A percentile compares a stretch with the other conserved stretches of the same genome.
Conservation (phyloP, 2,329 filamentous ascomycete species). For the Penicillium griseofulvum region DNA sequence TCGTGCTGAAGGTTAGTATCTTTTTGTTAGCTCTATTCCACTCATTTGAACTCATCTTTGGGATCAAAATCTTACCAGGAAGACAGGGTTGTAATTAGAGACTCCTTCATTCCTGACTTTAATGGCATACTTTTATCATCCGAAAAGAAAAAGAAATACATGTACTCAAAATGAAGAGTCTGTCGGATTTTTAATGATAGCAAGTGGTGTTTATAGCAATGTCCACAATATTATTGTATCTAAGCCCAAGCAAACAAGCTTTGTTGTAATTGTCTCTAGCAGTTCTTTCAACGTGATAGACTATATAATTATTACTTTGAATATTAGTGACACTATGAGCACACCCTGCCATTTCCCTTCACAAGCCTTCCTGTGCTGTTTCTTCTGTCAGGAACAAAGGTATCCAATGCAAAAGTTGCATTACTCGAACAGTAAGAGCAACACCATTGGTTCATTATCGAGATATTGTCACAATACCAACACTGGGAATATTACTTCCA, state of each 20-base stretch:
- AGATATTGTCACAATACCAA: not conserved
- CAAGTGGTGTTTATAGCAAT: not conserved
- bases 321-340: too few relatives aligned
- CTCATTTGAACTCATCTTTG: not conserved
- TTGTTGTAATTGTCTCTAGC: not conserved
- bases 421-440: not conserved
- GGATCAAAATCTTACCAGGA: not conserved
- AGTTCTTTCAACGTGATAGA: not conserved
- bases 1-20: not conserved
- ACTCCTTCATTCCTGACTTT: not conserved
- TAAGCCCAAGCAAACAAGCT: not conserved
- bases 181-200: not conserved
- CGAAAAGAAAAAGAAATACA: not conserved
- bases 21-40: not conserved
- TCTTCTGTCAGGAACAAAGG: not conserved
- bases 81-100: too few relatives aligned
- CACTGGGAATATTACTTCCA: not conserved
- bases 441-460: not conserved
- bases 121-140: not conserved
- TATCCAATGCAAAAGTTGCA: not conserved
- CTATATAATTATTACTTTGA: not conserved
- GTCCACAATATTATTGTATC: not conserved
- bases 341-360: not conserved
- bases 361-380: not conserved
- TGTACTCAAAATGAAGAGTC: not conserved